Evolutionary conservation across 768 basidiomycete species (phyloP).

Genomic region (Leccinum longicurvipes): DNA sequence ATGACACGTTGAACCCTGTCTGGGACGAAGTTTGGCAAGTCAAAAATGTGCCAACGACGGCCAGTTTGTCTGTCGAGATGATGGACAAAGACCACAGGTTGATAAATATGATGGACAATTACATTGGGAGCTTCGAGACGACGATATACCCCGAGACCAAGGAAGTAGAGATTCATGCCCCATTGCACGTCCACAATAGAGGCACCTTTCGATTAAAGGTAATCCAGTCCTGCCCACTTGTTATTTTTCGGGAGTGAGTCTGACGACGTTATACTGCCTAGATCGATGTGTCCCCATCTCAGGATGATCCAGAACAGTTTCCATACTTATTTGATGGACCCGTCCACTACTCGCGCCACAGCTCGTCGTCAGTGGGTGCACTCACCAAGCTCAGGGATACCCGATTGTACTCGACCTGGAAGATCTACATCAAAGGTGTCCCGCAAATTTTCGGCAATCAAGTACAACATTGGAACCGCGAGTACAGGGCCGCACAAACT

Average conservation of each 20-base stretch:
- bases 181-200: slow-evolving; percentile 43
- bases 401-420: slow-evolving; percentile 78
- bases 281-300: slow-evolving; percentile 56
- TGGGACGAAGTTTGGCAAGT: slow-evolving; percentile 77
- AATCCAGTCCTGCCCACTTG: background rate
- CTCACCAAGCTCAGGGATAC: slow-evolving; percentile 59
- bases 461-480: slow-evolving; percentile 62
- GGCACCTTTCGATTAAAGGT: slow-evolving; percentile 75
- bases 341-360: slow-evolving; percentile 66
- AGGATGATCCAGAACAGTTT: slow-evolving; percentile 35
- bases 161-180: slow-evolving; percentile 60
- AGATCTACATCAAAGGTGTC: slow-evolving; percentile 60
- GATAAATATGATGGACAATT: slow-evolving; percentile 48
- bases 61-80: slow-evolving; percentile 57
- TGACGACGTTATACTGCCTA: slow-evolving; percentile 23
- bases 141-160: slow-evolving; percentile 54
- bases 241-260: background rate
- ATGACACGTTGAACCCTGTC: slow-evolving; percentile 54
- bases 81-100: slow-evolving; percentile 60
- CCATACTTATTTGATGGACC: slow-evolving; percentile 75
- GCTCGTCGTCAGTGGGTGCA: slow-evolving; percentile 64
- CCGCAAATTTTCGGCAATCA: slow-evolving; percentile 55
- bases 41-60: slow-evolving; percentile 68
- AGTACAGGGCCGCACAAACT: slow-evolving; percentile 66
- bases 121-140: slow-evolving; percentile 60